These are phyloP conservation scores for Saksenaea oblongispora DNA, from an alignment of 371 early-diverging fungal species.

Conservation along the genomic window DNA sequence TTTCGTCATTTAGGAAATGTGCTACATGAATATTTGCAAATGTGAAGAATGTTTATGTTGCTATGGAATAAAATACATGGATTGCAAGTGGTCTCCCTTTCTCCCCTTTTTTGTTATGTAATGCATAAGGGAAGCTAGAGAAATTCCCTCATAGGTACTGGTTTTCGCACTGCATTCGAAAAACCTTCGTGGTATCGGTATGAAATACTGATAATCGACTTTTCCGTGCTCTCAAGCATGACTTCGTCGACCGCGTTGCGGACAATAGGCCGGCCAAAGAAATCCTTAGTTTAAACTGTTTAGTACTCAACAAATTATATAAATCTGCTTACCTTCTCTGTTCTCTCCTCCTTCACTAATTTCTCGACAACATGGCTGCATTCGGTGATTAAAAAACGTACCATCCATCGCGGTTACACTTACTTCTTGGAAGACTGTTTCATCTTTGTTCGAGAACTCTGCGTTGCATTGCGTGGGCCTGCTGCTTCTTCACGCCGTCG, in stretches of 20 bases:
- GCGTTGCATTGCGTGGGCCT: constrained; percentile 21
- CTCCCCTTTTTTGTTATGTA: background rate
- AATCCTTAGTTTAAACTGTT: constrained; percentile 41
- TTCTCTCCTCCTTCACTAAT: background rate
- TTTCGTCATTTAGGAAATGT: too few species aligned
- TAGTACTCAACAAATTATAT: background rate
- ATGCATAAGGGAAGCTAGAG: background rate
- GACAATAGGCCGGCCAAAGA: constrained; percentile 65
- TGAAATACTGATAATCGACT: constrained; percentile 12
- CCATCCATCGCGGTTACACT: constrained; percentile 8
- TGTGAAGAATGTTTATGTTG: too few species aligned
- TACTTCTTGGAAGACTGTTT: constrained; percentile 9
- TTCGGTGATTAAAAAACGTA: background rate
- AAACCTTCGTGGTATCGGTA: constrained; percentile 60
- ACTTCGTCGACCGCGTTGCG: constrained; percentile 16
- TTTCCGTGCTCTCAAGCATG: background rate
- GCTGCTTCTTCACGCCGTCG: constrained; percentile 51
- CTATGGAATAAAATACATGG: too few species aligned
- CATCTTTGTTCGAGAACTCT: constrained; percentile 9
- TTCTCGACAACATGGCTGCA: background rate
- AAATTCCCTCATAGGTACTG: constrained; percentile 50
- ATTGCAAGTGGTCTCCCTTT: too few species aligned
- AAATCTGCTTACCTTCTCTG: background rate
- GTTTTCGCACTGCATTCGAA: constrained; percentile 89
- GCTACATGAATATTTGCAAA: too few species aligned